Percentiles rank a stretch among this genome's conserved stretches.
These are phyloP conservation scores for Neurospora sp. DNA, from an alignment of 495 filamentous ascomycete genomes.

Conservation along the genomic window DNA sequence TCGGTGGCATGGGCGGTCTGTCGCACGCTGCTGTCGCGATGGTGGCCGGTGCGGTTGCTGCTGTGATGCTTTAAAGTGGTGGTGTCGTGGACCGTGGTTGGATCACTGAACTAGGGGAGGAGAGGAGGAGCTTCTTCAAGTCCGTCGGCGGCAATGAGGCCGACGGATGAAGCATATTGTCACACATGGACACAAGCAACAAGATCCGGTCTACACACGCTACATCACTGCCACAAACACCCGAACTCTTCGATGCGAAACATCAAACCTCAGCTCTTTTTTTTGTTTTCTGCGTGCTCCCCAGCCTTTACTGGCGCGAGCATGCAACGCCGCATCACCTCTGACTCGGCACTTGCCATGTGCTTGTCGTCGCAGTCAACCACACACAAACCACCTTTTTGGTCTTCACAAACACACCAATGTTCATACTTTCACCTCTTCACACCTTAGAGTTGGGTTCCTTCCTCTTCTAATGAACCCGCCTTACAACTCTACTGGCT, in stretches of 20 bases:
- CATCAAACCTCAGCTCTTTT: not conserved
- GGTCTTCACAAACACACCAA: not conserved
- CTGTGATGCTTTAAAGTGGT: slow-evolving; percentile 31
- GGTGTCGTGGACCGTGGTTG: not conserved
- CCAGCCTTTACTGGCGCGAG: not conserved
- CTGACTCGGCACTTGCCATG: not conserved
- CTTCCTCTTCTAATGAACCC: too few species aligned
- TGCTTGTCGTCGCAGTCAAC: not conserved
- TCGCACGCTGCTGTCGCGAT: slow-evolving; percentile 32
- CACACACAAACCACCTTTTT: not conserved
- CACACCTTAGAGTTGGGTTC: not conserved
- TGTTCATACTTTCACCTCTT: not conserved
- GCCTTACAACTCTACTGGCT: not conserved
- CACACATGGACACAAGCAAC: not conserved
- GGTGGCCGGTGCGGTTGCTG: slow-evolving; percentile 34
- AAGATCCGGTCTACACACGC: not conserved
- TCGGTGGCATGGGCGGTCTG: slow-evolving; percentile 22
- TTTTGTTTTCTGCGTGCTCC: not conserved
- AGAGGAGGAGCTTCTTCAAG: not conserved
- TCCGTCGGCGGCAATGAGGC: not conserved
- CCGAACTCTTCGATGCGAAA: not conserved
- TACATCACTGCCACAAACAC: not conserved
- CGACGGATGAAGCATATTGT: not conserved
- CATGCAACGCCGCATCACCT: not conserved
- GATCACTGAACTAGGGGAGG: not conserved